Evolutionary conservation across 768 basidiomycete genomes (phyloP), one percentile per base, ranked within the genome.

Genomic region (Hortiboletus flavorubellus): DNA sequence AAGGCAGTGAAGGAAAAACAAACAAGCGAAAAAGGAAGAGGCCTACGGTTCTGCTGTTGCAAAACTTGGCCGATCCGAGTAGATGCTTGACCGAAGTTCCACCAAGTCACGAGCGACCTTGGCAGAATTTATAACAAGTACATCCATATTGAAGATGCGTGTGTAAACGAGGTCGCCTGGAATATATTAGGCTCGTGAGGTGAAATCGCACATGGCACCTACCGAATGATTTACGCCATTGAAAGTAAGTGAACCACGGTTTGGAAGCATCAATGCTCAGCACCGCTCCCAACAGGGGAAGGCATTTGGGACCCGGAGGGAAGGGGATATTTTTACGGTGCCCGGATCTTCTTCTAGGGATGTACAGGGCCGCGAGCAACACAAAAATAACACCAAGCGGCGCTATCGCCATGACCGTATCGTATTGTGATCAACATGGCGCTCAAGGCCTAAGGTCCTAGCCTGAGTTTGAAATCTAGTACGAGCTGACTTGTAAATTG

Each of bases 251-350:
- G 45, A 61, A 40, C 73, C 73, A 74, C 18, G 73, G 70, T 5
- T 58, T 55, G 14, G 64, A 56, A 14, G 59, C 14, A 41, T 74
- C 62, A n/a, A 74, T 49, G 23, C 64, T 64, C 29, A 64, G 51
- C 18, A 49, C 55, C 15, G 56, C 59, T 40, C 72, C 72, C 29
- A 72, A 31, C 16, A 73, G 9, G 12, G 72, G 72, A 35, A 83
- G 62, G 43, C 78, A 75, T 62, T 69, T 78, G 6, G 84, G 83
- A 18, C 82, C 84, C 37, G 78, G 79, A 44, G 78, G 79, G 30
- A 81, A 71, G 18, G 72, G 61, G 39, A 43, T n/a, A 8, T 51
- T 51, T 11, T 18, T 33, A 4, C 42, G 46, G 12, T 31, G 47
- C 14, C 35, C 44, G 30, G 53, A 21, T n/a, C 35, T 10, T 18